phyloP scores from a whole-genome alignment of 2,329 filamentous ascomycete genomes.

The Claviceps digitariae region DNA sequence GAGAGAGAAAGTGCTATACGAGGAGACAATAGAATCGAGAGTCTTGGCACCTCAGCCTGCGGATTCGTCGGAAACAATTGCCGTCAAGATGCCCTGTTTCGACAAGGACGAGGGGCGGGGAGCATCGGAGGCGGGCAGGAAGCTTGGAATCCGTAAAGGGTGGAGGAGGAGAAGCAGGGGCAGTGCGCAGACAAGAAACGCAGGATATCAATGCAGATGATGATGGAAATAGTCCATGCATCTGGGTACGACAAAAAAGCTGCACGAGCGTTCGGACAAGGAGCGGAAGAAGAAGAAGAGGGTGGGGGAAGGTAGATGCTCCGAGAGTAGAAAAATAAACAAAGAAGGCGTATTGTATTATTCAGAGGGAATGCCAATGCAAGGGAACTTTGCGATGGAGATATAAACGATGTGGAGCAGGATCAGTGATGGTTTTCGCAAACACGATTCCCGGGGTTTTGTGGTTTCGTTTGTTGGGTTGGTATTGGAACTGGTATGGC shows the following conservation, averaged over 20 bases:
- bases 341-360: neutral
- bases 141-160: neutral
- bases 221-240: slow-evolving; percentile 14
- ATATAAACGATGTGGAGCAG: neutral
- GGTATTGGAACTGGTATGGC: neutral
- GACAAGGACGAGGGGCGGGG: neutral
- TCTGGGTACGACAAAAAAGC: slow-evolving; percentile 1
- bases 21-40: neutral
- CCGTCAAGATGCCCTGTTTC: neutral
- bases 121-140: too few relatives aligned
- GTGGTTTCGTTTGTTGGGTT: neutral
- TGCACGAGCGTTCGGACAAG: neutral
- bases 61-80: neutral
- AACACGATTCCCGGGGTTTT: neutral
- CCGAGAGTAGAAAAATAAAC: neutral
- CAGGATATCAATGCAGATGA: slow-evolving; percentile 16
- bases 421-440: neutral
- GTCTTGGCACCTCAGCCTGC: neutral
- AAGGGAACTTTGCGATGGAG: neutral
- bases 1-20: neutral
- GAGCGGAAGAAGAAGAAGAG: neutral
- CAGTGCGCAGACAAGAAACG: neutral
- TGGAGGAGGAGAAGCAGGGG: neutral
- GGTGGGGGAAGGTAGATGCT: neutral
- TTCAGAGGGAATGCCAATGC: neutral